These are phyloP conservation scores for Colletotrichum tropicicola DNA, from an alignment of 2,329 filamentous ascomycete species.

Conservation along the genomic window DNA sequence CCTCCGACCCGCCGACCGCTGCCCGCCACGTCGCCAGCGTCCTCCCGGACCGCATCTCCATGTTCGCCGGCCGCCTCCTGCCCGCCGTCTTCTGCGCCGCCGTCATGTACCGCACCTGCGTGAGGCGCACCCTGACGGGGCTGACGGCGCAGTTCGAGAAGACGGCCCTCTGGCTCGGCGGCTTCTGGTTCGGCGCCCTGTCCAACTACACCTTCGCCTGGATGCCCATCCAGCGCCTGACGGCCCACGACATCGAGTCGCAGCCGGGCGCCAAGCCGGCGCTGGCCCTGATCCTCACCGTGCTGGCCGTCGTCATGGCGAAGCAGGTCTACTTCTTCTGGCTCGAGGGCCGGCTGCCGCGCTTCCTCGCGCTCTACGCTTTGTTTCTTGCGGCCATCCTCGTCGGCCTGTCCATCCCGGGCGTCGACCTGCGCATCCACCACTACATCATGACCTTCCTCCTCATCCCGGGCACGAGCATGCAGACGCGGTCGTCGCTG, in stretches of 20 bases:
- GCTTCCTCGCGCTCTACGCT: slow-evolving; percentile 82
- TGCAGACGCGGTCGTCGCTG: slow-evolving; percentile 86
- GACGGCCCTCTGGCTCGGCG: slow-evolving; percentile 87
- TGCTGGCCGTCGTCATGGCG: slow-evolving; percentile 73
- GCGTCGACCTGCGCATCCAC: slow-evolving; percentile 86
- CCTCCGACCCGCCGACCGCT: slow-evolving; percentile 80
- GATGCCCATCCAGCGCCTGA: slow-evolving; percentile 92
- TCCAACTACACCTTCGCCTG: slow-evolving; percentile 96
- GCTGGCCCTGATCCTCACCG: slow-evolving; percentile 77
- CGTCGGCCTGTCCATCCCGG: slow-evolving; percentile 75
- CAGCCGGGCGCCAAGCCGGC: slow-evolving; percentile 90
- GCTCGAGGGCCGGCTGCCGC: slow-evolving; percentile 81
- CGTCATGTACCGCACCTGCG: slow-evolving; percentile 86
- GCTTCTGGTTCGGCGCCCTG: slow-evolving; percentile 88
- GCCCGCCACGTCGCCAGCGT: slow-evolving; percentile 72
- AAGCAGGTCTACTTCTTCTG: slow-evolving; percentile 88
- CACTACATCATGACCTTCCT: slow-evolving; percentile 93
- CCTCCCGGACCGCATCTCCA: slow-evolving; percentile 45
- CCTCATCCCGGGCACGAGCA: slow-evolving; percentile 85
- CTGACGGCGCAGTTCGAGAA: slow-evolving; percentile 89
- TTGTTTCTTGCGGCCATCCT: slow-evolving; percentile 73
- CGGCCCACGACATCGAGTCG: slow-evolving; percentile 84
- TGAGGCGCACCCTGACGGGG: slow-evolving; percentile 74
- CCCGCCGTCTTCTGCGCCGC: slow-evolving; percentile 88
- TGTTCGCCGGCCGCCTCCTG: slow-evolving; percentile 72